Evolutionary conservation across 768 basidiomycete species (phyloP), one percentile per base, ranked within the genome.

Genomic region (Termitomyces titanicus): DNA sequence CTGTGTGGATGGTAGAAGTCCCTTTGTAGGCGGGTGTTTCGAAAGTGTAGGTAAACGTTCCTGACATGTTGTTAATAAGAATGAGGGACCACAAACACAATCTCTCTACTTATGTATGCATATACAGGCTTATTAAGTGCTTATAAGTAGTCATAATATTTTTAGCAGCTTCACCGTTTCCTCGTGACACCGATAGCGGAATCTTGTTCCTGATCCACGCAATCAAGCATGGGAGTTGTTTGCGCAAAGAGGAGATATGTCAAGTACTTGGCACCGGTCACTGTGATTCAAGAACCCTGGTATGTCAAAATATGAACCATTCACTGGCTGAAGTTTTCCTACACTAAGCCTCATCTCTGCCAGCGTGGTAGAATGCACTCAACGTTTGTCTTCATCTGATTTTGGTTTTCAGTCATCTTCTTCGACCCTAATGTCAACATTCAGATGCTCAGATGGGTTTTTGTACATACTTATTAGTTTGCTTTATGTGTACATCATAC

Each of bases 21-120:
- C 83, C 85, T 68, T 82, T 86, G 81, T 70, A 88, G 56, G 71
- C 58, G 39, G 72, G 72, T 8, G 78, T 79, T 45, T 85, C 68
- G 60, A 86, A 86, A 17, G 74, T 68, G 71, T 86, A 69, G 1
- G 70, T 65, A 57, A 74, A 75, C 6, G 69, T 71, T 17, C 64
- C 60, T 38, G 75, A 64, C 75, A 78, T 78, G 53, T 7, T 29
- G 17, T 17, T 29, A 9, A 29, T n/a, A 12, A 5, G 3, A 12
- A 17, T 29, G 5, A 17, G n/a, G 22, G 4, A 9, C 9, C 1
- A 20, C 3, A 10, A n/a, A 34, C 13, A 6, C 34, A 13, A 34
- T 11, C 6, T 12, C 6, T 8, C n/a, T 17, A 8, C 25, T 18
- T 25, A 25, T 45, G 45, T 35, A 45, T 52, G 15, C 31, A 11